phyloP scores from a whole-genome alignment of 1,139 yeast species.

The Diutina scorzettiae region DNA sequence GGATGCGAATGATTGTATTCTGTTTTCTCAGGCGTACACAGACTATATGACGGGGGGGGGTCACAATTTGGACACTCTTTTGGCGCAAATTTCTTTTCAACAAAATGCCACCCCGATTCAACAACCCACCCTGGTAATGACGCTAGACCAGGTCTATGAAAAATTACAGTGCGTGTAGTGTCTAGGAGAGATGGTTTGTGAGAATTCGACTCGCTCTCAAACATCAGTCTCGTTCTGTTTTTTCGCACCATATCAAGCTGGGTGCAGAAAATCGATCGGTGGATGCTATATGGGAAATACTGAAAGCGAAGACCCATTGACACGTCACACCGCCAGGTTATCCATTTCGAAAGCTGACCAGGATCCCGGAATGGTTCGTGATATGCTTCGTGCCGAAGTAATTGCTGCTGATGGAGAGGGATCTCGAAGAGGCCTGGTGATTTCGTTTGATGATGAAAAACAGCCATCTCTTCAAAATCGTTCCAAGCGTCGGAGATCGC shows the following conservation, averaged over 20 bases:
- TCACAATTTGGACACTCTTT: too few species aligned
- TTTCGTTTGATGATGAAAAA: constrained; percentile 15
- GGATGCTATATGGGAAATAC: neutral
- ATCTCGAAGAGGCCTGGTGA: constrained; percentile 15
- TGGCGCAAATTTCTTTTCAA: too few species aligned
- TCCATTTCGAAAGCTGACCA: constrained; percentile 16
- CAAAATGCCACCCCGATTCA: too few species aligned
- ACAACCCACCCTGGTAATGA: too few species aligned
- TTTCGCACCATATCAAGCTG: too few species aligned
- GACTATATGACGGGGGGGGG: too few species aligned
- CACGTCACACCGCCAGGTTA: constrained; percentile 17
- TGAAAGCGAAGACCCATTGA: constrained; percentile 14
- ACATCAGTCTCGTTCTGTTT: too few species aligned
- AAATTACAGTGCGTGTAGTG: too few species aligned
- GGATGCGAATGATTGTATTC: neutral
- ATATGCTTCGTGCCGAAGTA: constrained; percentile 12
- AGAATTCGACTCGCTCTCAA: too few species aligned
- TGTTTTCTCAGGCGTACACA: neutral
- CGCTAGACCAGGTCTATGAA: too few species aligned
- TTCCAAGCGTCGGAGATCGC: constrained; percentile 5
- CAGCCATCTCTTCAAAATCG: constrained; percentile 9
- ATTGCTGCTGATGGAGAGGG: constrained; percentile 9
- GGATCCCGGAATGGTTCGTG: constrained; percentile 13
- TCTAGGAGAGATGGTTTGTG: too few species aligned
- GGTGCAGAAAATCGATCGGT: too few species aligned